A percentile compares a stretch with the other conserved stretches of the same genome.
phyloP scores from a whole-genome alignment of 306 rosid species.

The Dalbergia cultrata region DNA sequence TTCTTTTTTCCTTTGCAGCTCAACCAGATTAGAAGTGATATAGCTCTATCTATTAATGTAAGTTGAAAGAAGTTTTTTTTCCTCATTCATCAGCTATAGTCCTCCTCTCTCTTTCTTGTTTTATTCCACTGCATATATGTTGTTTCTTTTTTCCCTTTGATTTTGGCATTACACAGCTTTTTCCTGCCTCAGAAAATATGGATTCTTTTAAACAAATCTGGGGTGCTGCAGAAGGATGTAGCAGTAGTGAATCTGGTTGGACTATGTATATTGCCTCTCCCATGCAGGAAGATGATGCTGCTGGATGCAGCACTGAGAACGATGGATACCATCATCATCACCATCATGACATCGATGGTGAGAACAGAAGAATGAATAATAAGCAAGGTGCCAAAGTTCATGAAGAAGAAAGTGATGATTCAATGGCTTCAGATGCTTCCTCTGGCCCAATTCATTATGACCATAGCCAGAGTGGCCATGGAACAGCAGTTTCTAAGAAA shows the following conservation, averaged over 20 bases:
- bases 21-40: slow-evolving; percentile 42
- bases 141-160: neutral
- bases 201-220: slow-evolving; percentile 54
- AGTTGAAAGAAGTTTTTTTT: slow-evolving; percentile 42
- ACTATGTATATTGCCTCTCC: slow-evolving; percentile 81
- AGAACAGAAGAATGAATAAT: slow-evolving; percentile 44
- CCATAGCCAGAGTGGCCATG: slow-evolving; percentile 37
- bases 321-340: slow-evolving; percentile 37
- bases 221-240: slow-evolving; percentile 71
- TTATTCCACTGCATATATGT: slow-evolving; percentile 4
- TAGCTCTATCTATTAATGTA: slow-evolving; percentile 44
- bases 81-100: slow-evolving; percentile 32
- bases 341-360: slow-evolving; percentile 27
- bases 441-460: slow-evolving; percentile 66
- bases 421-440: slow-evolving; percentile 90
- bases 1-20: slow-evolving; percentile 34
- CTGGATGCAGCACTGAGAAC: slow-evolving; percentile 52
- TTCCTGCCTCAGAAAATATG: slow-evolving; percentile 40
- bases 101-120: slow-evolving; percentile 29
- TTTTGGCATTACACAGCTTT: slow-evolving; percentile 22
- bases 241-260: slow-evolving; percentile 96
- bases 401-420: slow-evolving; percentile 79
- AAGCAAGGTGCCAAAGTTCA: slow-evolving; percentile 48
- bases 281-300: slow-evolving; percentile 67
- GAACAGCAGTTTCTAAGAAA: slow-evolving; percentile 49